phyloP scores from a whole-genome alignment of 2,329 filamentous ascomycete genomes.

The Ampelomyces quisqualis region DNA sequence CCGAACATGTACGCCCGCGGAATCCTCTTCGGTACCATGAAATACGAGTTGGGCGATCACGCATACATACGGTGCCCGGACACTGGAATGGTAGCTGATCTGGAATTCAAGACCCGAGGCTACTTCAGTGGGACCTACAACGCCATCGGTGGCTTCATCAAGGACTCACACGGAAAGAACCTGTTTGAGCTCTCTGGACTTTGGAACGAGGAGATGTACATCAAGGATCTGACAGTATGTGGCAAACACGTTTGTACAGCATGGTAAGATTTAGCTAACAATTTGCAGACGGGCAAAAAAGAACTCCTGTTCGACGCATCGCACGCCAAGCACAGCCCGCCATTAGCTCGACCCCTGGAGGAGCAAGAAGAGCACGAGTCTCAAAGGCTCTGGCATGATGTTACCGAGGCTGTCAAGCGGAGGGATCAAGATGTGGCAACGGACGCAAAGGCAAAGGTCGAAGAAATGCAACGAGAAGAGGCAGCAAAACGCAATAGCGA shows the following conservation, averaged over 20 bases:
- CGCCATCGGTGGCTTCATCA: conserved; percentile 88
- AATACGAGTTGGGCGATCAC: conserved; percentile 96
- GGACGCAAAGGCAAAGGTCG: conserved; percentile 93
- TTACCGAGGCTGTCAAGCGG: conserved; percentile 76
- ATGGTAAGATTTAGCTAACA: no score
- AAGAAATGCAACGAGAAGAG: conserved; percentile 88
- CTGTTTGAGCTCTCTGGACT: conserved; percentile 87
- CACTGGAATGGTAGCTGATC: conserved; percentile 78
- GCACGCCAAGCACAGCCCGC: conserved; percentile 72
- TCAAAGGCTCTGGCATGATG: conserved; percentile 80
- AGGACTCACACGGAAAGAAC: conserved; percentile 78
- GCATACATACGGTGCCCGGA: conserved; percentile 91
- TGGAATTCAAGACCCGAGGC: conserved; percentile 98
- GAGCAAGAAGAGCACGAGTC: conserved; percentile 92
- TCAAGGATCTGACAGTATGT: conserved; percentile 78
- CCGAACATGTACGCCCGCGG: conserved; percentile 99
- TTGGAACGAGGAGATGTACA: conserved; percentile 93
- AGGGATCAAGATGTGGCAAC: conserved; percentile 87
- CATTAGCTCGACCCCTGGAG: conserved; percentile 70
- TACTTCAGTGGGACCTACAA: conserved; percentile 98
- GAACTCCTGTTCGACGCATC: conserved; percentile 87
- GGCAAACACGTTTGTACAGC: no score
- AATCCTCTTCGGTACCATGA: conserved; percentile 98
- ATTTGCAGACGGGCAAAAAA: conserved; percentile 77
- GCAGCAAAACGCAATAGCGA: conserved; percentile 76